Evolutionary conservation across 441 rosid genomes (phyloP), one percentile per base, ranked within the genome.

Genomic region (Populus hybrid): DNA sequence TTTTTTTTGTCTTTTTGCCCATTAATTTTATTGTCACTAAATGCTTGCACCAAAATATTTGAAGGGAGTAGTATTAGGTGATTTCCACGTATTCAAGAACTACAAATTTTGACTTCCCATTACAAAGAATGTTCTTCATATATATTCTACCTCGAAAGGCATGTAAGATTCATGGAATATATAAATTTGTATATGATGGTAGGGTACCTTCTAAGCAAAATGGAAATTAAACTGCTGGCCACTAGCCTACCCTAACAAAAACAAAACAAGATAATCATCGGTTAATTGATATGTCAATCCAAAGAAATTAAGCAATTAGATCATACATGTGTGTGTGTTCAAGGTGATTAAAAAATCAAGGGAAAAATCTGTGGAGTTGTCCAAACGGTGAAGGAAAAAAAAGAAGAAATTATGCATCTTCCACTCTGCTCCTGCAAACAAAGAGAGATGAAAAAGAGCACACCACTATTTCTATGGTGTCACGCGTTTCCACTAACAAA

Each of bases 401-500:
- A n/a, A n/a, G n/a, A n/a, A n/a, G n/a, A n/a, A n/a, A n/a, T n/a
- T n/a, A n/a, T n/a, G n/a, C n/a, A 50, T 28, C 29, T 28, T 38
- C 71, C 80, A 76, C 45, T 64, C 56, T 6, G 64, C 61, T 68
- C 68, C 53, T 1, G 29, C 29, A 7, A 71, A 63, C 31, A 59
- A n/a, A 77, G n/a, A 36, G 18, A 38, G 73, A 63, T 33, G 10
- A 7, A 31, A 45, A 75, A 68, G 59, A 31, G 36, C 50, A 14
- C 35, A 31, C 31, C 56, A 64, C 74, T 50, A 28, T 14, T 61
- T 53, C 9, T 69, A 64, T 73, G 84, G 75, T 77, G 82, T 83
- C 53, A 75, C 83, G 76, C 80, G 82, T 82, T 79, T 80, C 82
- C 88, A 81, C 86, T 75, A 18, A 12, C 26, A 31, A 26, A 53